Evolutionary conservation across 345 rosid species (phyloP).

Genomic region (Draba incana): DNA sequence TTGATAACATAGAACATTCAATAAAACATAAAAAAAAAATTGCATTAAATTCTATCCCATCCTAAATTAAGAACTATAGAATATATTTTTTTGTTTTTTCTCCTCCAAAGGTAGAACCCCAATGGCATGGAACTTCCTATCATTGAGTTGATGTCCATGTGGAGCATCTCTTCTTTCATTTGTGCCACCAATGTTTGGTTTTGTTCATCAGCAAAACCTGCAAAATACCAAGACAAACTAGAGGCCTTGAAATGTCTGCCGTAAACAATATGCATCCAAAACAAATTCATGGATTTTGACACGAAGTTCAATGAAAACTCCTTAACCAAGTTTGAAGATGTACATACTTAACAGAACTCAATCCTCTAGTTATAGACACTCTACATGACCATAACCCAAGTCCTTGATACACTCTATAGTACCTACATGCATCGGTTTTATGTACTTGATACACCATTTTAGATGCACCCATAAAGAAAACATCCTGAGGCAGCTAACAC

Average conservation of each 20-base stretch:
- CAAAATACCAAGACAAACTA: neutral
- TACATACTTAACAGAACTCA: neutral
- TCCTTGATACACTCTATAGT: neutral
- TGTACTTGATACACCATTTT: conserved; percentile 1
- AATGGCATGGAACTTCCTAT: conserved; percentile 89
- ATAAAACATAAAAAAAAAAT: too few species aligned
- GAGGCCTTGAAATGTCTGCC: conserved; percentile 7
- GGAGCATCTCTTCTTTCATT: conserved; percentile 63
- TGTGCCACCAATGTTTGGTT: conserved; percentile 51
- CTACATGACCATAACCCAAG: neutral
- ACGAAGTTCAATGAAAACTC: conserved; percentile 22
- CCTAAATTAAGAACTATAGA: too few species aligned
- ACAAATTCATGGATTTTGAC: neutral
- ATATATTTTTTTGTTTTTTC: too few species aligned
- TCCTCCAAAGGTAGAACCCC: too few species aligned
- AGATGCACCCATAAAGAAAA: neutral
- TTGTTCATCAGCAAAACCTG: conserved; percentile 44
- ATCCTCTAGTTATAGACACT: neutral
- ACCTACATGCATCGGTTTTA: neutral
- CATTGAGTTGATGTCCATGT: conserved; percentile 81
- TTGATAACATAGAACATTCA: too few species aligned
- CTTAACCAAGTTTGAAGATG: too few species aligned
- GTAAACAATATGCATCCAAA: too few species aligned
- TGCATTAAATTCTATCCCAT: too few species aligned
- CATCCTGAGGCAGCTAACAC: conserved; percentile 3